These are phyloP conservation scores for Oropetium thomaeum DNA, from an alignment of 176 grass and related monocot genomes.

Conservation along the genomic window DNA sequence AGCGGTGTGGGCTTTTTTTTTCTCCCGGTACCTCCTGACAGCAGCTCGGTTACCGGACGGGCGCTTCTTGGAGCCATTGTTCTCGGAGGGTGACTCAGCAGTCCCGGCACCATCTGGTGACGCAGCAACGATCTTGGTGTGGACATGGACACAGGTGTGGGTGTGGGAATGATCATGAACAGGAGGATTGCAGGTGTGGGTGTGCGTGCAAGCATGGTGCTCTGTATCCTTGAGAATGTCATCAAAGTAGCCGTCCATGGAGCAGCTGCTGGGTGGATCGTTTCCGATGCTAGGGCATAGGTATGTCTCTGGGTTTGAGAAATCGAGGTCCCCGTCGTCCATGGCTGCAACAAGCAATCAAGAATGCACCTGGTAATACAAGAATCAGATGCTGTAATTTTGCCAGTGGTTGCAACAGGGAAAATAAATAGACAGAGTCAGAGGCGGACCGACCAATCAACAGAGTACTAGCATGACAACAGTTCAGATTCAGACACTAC, in stretches of 20 bases:
- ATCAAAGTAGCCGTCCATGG: constrained; percentile 68
- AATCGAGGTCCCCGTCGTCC: constrained; percentile 66
- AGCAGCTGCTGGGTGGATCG: constrained; percentile 48
- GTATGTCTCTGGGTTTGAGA: constrained; percentile 58
- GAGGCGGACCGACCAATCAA: too few relatives aligned
- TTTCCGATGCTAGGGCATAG: constrained; percentile 14
- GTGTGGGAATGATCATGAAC: constrained; percentile 51
- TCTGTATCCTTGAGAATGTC: constrained; percentile 53
- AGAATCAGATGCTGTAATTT: neutral
- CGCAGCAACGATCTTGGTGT: constrained; percentile 60
- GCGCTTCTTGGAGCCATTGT: constrained; percentile 43
- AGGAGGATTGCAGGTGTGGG: constrained; percentile 75
- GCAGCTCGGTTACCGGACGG: constrained; percentile 52
- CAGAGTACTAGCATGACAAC: too few relatives aligned
- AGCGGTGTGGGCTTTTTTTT: constrained; percentile 62
- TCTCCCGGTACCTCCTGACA: constrained; percentile 69
- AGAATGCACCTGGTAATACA: neutral
- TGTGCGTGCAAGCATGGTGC: constrained; percentile 66
- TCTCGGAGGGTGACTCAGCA: constrained; percentile 26
- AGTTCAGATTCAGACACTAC: too few relatives aligned
- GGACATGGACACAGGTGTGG: constrained; percentile 74
- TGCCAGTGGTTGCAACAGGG: neutral
- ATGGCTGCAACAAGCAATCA: constrained; percentile 12
- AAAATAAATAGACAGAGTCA: neutral
- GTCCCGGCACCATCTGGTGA: constrained; percentile 28